Percentiles rank a stretch among this genome's conserved stretches.
Evolutionary conservation across 306 rosid genomes (phyloP).

Genomic region (Malus asiatica): DNA sequence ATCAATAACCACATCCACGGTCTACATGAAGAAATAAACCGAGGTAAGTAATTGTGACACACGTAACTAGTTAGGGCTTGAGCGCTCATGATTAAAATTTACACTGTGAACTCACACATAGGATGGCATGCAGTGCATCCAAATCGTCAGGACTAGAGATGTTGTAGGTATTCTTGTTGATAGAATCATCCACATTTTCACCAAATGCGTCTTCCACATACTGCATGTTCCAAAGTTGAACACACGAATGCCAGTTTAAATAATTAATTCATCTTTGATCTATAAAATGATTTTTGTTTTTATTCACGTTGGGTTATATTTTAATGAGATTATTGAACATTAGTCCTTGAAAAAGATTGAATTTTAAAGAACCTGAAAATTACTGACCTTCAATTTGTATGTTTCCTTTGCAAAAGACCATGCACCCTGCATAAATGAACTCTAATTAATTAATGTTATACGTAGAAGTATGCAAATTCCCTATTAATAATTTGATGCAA

Average conservation of each 20-base stretch:
- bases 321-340: too few relatives aligned
- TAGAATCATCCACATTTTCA: slow-evolving; percentile 63
- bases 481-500: background rate
- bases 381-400: slow-evolving; percentile 58
- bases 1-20: slow-evolving; percentile 79
- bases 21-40: slow-evolving; percentile 27
- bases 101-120: slow-evolving; percentile 54
- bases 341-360: too few relatives aligned
- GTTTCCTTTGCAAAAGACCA: slow-evolving; percentile 73
- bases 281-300: background rate
- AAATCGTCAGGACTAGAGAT: slow-evolving; percentile 72
- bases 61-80: too few relatives aligned
- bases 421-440: slow-evolving; percentile 37
- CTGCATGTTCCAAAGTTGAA: slow-evolving; percentile 26
- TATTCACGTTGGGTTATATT: too few relatives aligned
- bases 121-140: slow-evolving; percentile 77
- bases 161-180: slow-evolving; percentile 61
- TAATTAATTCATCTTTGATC: too few relatives aligned
- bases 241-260: background rate
- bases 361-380: background rate
- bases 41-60: background rate
- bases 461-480: background rate
- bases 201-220: slow-evolving; percentile 82
- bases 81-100: background rate
- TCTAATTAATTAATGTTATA: background rate